Percentiles rank a stretch among this genome's conserved stretches.
Evolutionary conservation across 495 filamentous ascomycete genomes (phyloP).

Genomic region (Umbilicaria muhlenbergii): DNA sequence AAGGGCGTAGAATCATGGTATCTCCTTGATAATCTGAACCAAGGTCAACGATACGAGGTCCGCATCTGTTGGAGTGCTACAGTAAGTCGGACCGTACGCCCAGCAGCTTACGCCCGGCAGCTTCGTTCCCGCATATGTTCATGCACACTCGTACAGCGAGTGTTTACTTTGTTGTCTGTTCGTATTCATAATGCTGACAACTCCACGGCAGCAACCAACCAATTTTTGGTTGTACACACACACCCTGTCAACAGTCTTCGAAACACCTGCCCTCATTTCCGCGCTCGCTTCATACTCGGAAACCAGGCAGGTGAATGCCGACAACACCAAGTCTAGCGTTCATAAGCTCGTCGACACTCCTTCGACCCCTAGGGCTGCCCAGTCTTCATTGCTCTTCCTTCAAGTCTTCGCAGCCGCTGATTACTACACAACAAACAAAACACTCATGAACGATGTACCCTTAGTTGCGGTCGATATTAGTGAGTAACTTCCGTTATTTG

Average conservation of each 20-base stretch:
- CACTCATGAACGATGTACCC: constrained; percentile 62
- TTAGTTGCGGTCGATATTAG: constrained; percentile 67
- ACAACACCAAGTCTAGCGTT: neutral
- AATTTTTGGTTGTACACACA: constrained; percentile 54
- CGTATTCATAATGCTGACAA: neutral
- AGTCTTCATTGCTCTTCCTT: constrained; percentile 56
- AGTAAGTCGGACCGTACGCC: constrained; percentile 33
- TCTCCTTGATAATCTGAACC: constrained; percentile 57
- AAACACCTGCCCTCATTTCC: constrained; percentile 42
- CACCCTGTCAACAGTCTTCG: constrained; percentile 39
- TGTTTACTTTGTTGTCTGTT: neutral
- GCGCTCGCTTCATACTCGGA: constrained; percentile 49
- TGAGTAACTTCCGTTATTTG: constrained; percentile 12
- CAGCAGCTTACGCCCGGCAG: neutral
- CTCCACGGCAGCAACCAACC: constrained; percentile 61
- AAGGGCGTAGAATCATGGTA: constrained; percentile 62
- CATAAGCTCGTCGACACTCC: neutral
- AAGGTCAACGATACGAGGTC: constrained; percentile 74
- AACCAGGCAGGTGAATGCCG: constrained; percentile 20
- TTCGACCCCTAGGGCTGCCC: neutral
- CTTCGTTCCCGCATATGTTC: neutral
- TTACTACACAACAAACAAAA: constrained; percentile 58
- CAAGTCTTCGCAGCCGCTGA: constrained; percentile 63
- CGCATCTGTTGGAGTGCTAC: constrained; percentile 89
- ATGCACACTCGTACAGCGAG: neutral